These are phyloP conservation scores for Shiraia bambusicola DNA, from an alignment of 2,329 filamentous ascomycete genomes.

Conservation along the genomic window DNA sequence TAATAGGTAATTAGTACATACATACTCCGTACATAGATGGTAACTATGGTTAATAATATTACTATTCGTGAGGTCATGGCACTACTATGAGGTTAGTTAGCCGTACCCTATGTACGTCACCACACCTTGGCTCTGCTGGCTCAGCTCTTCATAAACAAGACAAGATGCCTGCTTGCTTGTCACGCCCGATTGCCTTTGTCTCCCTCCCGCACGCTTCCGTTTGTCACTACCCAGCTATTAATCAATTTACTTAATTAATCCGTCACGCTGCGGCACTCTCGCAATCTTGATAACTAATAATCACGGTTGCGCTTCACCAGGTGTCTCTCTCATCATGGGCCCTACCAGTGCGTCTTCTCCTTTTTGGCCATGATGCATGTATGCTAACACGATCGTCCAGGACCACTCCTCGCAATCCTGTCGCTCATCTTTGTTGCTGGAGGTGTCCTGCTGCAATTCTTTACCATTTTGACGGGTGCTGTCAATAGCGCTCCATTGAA, in stretches of 20 bases:
- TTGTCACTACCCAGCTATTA: neutral
- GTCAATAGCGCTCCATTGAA: constrained; percentile 61
- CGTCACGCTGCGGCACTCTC: neutral
- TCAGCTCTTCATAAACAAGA: constrained; percentile 18
- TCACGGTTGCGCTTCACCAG: neutral
- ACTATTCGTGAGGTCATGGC: constrained; percentile 14
- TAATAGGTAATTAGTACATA: too few species aligned
- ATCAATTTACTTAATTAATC: too few species aligned
- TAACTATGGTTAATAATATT: too few species aligned
- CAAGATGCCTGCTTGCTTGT: constrained; percentile 3
- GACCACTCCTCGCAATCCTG: constrained; percentile 56
- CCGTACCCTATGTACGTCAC: constrained; percentile 16
- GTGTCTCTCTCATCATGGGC: constrained; percentile 15
- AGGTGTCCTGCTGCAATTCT: constrained; percentile 64
- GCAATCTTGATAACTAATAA: constrained; percentile 17
- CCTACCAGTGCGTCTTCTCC: constrained; percentile 14
- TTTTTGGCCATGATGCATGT: constrained; percentile 9
- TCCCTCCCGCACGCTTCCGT: constrained; percentile 5
- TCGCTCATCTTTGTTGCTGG: constrained; percentile 64
- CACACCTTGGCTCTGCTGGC: constrained; percentile 2
- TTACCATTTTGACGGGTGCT: constrained; percentile 65
- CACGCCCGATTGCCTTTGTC: constrained; percentile 1
- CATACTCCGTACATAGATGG: too few species aligned
- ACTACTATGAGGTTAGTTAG: constrained; percentile 1
- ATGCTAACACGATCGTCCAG: constrained; percentile 40